Conservation (phyloP, 108 stramenopile species). For the Pseudonitzschia pungens region DNA sequence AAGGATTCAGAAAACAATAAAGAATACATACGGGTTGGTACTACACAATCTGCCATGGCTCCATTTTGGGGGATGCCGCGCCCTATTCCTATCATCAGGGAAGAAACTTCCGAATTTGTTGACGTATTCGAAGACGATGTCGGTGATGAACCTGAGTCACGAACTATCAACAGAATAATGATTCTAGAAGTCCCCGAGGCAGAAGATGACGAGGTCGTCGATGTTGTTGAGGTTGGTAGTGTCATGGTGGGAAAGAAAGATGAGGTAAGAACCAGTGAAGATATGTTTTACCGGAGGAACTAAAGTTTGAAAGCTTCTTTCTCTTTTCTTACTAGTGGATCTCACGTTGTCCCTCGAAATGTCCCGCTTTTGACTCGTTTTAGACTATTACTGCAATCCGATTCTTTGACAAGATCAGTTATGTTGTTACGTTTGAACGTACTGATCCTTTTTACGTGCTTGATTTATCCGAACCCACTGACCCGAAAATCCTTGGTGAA, state of each 20-base stretch:
- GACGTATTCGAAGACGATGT: neutral
- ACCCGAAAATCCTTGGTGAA: slow-evolving; percentile 36
- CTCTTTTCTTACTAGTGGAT: neutral
- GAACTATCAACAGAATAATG: slow-evolving; percentile 33
- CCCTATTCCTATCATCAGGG: too few species aligned
- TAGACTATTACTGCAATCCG: slow-evolving; percentile 44
- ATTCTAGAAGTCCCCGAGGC: slow-evolving; percentile 21
- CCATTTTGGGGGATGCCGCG: slow-evolving; percentile 6
- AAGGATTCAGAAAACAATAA: slow-evolving; percentile 14
- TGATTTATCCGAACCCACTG: slow-evolving; percentile 30
- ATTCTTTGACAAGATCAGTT: slow-evolving; percentile 50
- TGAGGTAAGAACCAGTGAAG: slow-evolving; percentile 19
- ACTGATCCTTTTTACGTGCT: slow-evolving; percentile 57
- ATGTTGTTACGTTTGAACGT: slow-evolving; percentile 55
- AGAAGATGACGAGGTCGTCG: neutral
- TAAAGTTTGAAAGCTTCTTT: neutral
- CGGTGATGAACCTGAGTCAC: slow-evolving; percentile 12
- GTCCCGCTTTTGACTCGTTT: neutral
- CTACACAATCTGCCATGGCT: slow-evolving; percentile 23
- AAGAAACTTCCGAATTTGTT: too few species aligned
- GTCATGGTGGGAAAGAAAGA: slow-evolving; percentile 40
- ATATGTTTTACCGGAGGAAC: neutral
- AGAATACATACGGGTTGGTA: slow-evolving; percentile 47
- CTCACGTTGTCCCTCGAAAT: neutral
- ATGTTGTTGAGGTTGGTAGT: slow-evolving; percentile 29